These are phyloP conservation scores for Metschnikowia vanudenii DNA, from an alignment of 805 yeast genomes.

Conservation along the genomic window DNA sequence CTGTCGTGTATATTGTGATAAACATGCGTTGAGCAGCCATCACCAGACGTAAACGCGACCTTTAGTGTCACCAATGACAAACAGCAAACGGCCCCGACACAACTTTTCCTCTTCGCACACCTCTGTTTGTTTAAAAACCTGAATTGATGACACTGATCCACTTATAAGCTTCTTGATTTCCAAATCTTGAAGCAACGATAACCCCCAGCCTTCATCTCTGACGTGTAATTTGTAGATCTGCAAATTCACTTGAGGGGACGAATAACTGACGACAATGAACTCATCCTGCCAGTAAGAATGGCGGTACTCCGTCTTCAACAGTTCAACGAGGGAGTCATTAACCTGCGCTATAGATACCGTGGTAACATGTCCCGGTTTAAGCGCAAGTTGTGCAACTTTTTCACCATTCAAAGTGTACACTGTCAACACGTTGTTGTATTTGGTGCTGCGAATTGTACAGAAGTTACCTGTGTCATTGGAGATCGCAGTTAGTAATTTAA, in stretches of 20 bases:
- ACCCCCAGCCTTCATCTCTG: conserved; percentile 16
- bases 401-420: conserved; percentile 58
- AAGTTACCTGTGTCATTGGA: conserved; percentile 58
- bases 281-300: conserved; percentile 42
- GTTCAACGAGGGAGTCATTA: conserved; percentile 29
- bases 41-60: conserved; percentile 46
- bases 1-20: neutral
- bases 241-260: conserved; percentile 16
- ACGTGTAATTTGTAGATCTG: conserved; percentile 25
- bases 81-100: conserved; percentile 35
- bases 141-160: conserved; percentile 29
- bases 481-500: conserved; percentile 38
- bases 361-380: conserved; percentile 22
- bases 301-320: conserved; percentile 20
- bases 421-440: conserved; percentile 22
- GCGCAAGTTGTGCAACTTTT: conserved; percentile 25
- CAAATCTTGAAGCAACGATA: conserved; percentile 12
- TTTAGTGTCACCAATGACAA: conserved; percentile 52
- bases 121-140: conserved; percentile 28
- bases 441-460: conserved; percentile 31
- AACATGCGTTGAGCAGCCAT: conserved; percentile 1
- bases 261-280: conserved; percentile 29
- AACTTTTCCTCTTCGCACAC: conserved; percentile 37
- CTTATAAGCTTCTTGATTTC: conserved; percentile 7
- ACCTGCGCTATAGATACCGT: conserved; percentile 31